These are phyloP conservation scores for Cystobasidium onofrii DNA, from an alignment of 768 basidiomycete genomes.

Conservation along the genomic window DNA sequence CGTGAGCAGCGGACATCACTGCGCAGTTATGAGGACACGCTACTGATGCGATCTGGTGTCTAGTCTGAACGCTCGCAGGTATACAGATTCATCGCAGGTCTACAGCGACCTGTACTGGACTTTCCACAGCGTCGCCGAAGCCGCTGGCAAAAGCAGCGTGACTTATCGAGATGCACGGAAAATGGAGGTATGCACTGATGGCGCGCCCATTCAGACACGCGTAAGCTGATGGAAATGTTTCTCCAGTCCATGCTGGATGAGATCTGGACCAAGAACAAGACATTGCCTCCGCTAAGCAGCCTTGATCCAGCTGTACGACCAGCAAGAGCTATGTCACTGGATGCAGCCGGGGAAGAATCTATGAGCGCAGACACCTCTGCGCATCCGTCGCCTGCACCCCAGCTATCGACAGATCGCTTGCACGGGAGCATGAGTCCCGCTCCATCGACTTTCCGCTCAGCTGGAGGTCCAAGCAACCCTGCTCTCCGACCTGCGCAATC, in stretches of 20 bases:
- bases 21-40: background rate
- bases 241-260: constrained; percentile 21
- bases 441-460: background rate
- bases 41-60: background rate
- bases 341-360: background rate
- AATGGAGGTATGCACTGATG: constrained; percentile 23
- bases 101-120: constrained; percentile 8
- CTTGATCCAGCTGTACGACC: constrained; percentile 9
- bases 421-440: constrained; percentile 1
- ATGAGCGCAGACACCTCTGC: constrained; percentile 3
- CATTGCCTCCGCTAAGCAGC: constrained; percentile 12
- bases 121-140: constrained; percentile 7
- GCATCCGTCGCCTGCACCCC: background rate
- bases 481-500: background rate
- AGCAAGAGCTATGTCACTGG: background rate
- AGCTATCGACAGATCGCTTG: constrained; percentile 7
- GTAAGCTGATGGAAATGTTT: background rate
- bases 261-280: constrained; percentile 1
- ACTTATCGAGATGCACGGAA: constrained; percentile 19
- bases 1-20: background rate
- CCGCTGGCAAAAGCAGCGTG: constrained; percentile 16
- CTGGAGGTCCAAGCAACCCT: background rate
- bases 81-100: constrained; percentile 6
- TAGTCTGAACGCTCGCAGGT: background rate
- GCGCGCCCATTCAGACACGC: background rate